Evolutionary conservation across 495 filamentous ascomycete species (phyloP), one percentile per base, ranked within the genome.

Genomic region (Pyrenula massariospora): DNA sequence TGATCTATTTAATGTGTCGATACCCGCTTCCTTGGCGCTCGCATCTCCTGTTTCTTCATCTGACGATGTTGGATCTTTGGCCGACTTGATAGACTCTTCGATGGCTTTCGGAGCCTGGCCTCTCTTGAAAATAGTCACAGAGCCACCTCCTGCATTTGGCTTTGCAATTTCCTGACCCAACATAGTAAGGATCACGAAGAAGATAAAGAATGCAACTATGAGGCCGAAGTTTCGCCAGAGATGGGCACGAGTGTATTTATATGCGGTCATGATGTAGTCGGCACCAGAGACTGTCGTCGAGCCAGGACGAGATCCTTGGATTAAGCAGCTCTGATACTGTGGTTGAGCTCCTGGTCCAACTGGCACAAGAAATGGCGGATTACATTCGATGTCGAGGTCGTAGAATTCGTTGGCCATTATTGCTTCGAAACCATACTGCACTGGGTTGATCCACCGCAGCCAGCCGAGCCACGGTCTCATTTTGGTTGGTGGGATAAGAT

Each of bases 391-490:
- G 3, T 68, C 56, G 12, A 78, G 60, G 55, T 73, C 67, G 55
- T 76, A 66, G 53, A 80, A 79, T 55, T 80, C 77, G 57, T 88
- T 89, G 0, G 78, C 61, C 73, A 89, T 76, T 24, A 85, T 59
- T 0, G 72, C 80, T 67, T 87, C 88, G 56, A 89, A 91, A 0
- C 79, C 78, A 60, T 91, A 95, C 42, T 82, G 75, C 3, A 93
- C 70, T 0, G 89, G 89, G 56, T 92, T 87, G 56, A 93, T 76
- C 72, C 80, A 85, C 15, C 77, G 78, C 1, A 92, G 69, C 89
- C 89, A 95, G 53, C 79, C 77, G 53, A 91, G 84, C 87, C 87
- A 94, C 0, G 85, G 82, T 55, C 82, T 81, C 88, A 93, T 91
- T 55, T 84, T 77, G 48, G 68, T 73, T 0, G 79, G 81, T 1